phyloP scores from a whole-genome alignment of 352 stramenopile species.

The Phytophthora boehmeriae region DNA sequence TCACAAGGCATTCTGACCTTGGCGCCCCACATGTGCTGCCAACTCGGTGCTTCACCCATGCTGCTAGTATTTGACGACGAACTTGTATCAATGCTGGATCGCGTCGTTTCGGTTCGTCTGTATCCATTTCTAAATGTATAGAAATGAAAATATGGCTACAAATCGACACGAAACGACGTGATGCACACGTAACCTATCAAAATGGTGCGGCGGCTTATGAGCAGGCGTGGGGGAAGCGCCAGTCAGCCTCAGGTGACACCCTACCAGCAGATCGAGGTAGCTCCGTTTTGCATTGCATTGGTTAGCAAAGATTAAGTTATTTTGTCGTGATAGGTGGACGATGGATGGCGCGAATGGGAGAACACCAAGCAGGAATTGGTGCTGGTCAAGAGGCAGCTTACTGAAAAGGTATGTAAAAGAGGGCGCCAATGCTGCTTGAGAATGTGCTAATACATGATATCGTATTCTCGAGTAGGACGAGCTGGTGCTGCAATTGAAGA shows the following conservation, averaged over 20 bases:
- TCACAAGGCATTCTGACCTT: conserved; percentile 90
- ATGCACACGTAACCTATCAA: not conserved
- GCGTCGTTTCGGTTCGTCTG: conserved; percentile 26
- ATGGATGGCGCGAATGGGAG: conserved; percentile 62
- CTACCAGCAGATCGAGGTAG: conserved; percentile 37
- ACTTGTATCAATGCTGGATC: conserved; percentile 15
- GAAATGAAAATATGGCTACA: conserved; percentile 16
- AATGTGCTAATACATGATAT: not conserved
- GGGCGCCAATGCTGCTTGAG: not conserved
- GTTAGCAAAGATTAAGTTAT: conserved; percentile 4
- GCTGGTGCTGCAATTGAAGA: conserved; percentile 65
- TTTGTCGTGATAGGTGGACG: conserved; percentile 41
- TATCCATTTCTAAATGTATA: not conserved
- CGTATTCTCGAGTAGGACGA: conserved; percentile 40
- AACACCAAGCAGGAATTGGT: conserved; percentile 60
- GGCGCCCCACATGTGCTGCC: conserved; percentile 89
- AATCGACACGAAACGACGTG: conserved; percentile 28
- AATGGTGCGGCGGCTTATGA: conserved; percentile 28
- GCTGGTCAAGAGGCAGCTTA: conserved; percentile 44
- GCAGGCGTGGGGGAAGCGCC: conserved; percentile 18
- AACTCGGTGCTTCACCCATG: conserved; percentile 81
- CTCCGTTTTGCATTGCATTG: not conserved
- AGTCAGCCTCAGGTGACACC: conserved; percentile 27
- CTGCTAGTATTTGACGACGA: conserved; percentile 3
- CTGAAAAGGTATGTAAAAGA: conserved; percentile 39